Evolutionary conservation across 2,329 filamentous ascomycete species (phyloP).

Genomic region (Pseudocercospora eumusae): DNA sequence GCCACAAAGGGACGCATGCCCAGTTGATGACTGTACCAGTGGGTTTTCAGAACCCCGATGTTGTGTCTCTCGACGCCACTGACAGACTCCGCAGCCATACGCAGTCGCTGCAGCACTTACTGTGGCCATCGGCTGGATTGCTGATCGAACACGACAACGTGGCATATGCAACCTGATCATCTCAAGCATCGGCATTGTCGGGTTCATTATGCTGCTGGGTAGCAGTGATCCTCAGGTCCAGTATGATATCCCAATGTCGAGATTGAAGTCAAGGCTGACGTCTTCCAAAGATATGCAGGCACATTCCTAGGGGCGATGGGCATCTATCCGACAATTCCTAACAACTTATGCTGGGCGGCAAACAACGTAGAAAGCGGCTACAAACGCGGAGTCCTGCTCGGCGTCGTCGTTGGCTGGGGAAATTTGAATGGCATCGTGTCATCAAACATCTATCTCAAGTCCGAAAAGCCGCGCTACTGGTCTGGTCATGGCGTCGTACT

Average conservation of each 20-base stretch:
- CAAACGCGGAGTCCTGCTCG: conserved; percentile 82
- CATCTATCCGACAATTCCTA: conserved; percentile 57
- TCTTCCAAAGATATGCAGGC: conserved; percentile 60
- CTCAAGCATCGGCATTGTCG: conserved; percentile 70
- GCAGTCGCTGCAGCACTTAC: conserved; percentile 69
- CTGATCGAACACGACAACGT: conserved; percentile 71
- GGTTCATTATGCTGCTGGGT: conserved; percentile 77
- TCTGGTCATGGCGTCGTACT: conserved; percentile 74
- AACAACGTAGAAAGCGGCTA: conserved; percentile 91
- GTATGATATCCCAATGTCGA: conserved; percentile 59
- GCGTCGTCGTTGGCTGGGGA: conserved; percentile 83
- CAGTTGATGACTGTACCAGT: conserved; percentile 61
- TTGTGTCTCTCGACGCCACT: not conserved
- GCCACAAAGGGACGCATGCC: conserved; percentile 33
- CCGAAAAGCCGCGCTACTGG: conserved; percentile 27
- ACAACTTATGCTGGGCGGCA: conserved; percentile 81
- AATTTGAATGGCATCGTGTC: conserved; percentile 86
- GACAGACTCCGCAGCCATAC: conserved; percentile 55
- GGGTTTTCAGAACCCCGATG: not conserved
- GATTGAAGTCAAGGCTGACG: conserved; percentile 79
- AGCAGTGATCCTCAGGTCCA: conserved; percentile 65
- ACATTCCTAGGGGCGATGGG: conserved; percentile 25
- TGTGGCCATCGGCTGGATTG: conserved; percentile 68
- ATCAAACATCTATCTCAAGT: conserved; percentile 70
- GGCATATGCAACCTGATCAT: conserved; percentile 77